A percentile compares a stretch with the other conserved stretches of the same genome.
These are phyloP conservation scores for Nectriaceae sp. DNA, from an alignment of 2,329 filamentous ascomycete genomes.

Conservation along the genomic window DNA sequence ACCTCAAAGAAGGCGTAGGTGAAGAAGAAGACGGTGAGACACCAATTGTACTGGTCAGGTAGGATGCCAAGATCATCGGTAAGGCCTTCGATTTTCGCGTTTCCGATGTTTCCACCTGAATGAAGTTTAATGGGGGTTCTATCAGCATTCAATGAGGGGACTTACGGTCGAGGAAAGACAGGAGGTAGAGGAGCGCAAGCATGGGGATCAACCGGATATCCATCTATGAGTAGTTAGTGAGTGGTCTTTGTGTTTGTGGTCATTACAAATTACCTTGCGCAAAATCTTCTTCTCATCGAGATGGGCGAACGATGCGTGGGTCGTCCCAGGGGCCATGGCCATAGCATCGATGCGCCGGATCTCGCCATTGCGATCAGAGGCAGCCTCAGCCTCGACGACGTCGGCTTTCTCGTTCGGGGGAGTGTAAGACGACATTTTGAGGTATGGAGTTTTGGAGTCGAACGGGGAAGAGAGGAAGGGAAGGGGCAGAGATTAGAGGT, in stretches of 20 bases:
- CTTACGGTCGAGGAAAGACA: constrained; percentile 67
- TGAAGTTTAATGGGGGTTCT: neutral
- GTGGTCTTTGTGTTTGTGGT: neutral
- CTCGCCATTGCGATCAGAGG: constrained; percentile 9
- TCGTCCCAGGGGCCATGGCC: constrained; percentile 17
- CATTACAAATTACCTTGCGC: constrained; percentile 46
- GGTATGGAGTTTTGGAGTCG: too few relatives aligned
- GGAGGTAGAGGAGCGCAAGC: constrained; percentile 68
- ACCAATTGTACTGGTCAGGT: constrained; percentile 69
- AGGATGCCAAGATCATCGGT: constrained; percentile 58
- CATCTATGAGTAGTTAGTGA: constrained; percentile 39
- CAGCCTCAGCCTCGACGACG: constrained; percentile 23
- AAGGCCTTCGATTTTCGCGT: constrained; percentile 65
- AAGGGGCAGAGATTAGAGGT: too few relatives aligned
- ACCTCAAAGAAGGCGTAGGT: constrained; percentile 75
- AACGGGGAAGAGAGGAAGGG: too few relatives aligned
- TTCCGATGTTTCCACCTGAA: constrained; percentile 61
- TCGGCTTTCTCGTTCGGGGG: constrained; percentile 22
- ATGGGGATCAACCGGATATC: constrained; percentile 56
- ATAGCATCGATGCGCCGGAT: constrained; percentile 14
- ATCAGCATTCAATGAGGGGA: neutral
- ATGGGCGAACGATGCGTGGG: constrained; percentile 27
- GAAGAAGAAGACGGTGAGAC: constrained; percentile 75
- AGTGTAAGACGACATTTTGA: constrained; percentile 16
- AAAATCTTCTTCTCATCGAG: constrained; percentile 57